Percentiles rank a stretch among this genome's conserved stretches.
Conservation (phyloP, 2,329 filamentous ascomycete genomes). For the Cladosporium sp. region DNA sequence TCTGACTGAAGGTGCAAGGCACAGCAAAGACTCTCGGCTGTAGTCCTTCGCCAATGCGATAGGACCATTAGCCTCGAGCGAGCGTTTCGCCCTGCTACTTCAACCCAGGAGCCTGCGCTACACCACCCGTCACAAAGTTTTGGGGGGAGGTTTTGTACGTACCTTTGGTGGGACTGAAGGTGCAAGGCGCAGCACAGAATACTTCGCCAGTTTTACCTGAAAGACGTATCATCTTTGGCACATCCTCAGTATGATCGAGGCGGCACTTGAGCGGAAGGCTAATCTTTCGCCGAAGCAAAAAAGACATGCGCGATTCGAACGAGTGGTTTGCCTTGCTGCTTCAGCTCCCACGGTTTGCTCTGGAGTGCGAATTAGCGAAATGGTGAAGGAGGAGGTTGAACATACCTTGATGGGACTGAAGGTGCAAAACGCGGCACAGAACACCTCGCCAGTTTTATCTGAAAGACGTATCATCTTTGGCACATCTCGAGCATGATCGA, state of each 20-base stretch:
- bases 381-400: no score
- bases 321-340: conserved; percentile 2
- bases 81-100: neutral
- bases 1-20: neutral
- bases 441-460: conserved; percentile 5
- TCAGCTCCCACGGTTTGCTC: conserved; percentile 9
- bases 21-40: neutral
- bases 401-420: conserved; percentile 1
- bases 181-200: conserved; percentile 4
- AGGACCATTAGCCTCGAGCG: neutral
- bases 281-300: conserved; percentile 7
- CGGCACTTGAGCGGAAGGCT: conserved; percentile 8
- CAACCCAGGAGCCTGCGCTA: neutral
- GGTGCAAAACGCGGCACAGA: conserved; percentile 6
- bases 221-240: conserved; percentile 7
- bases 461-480: conserved; percentile 7
- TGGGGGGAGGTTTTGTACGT: neutral
- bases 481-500: neutral
- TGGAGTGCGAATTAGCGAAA: no score
- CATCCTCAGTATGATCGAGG: conserved; percentile 1
- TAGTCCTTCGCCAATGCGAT: neutral
- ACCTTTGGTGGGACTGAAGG: conserved; percentile 5
- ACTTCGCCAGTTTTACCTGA: conserved; percentile 5
- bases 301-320: conserved; percentile 5
- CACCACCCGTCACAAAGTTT: neutral